Evolutionary conservation across 31 red algal genomes (phyloP), one percentile per base, ranked within the genome.

Genomic region (Asparagopsis taxiformis): DNA sequence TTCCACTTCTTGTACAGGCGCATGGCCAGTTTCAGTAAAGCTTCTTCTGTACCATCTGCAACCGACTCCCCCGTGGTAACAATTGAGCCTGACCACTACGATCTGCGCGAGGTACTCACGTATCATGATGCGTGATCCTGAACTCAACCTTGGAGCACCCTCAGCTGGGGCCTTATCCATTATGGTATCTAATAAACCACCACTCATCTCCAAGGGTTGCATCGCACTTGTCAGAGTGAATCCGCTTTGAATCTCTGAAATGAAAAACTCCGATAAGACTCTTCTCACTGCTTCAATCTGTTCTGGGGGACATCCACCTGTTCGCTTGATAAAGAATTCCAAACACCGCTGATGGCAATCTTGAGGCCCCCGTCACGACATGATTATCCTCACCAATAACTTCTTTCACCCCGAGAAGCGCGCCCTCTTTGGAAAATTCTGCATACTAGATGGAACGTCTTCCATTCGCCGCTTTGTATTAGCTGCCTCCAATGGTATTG

Each of bases 51-150:
- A n/a, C n/a, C n/a, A n/a, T n/a, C n/a, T n/a, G n/a, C n/a, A n/a
- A n/a, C n/a, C n/a, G n/a, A n/a, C n/a, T n/a, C n/a, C n/a, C n/a
- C n/a, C n/a, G n/a, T n/a, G n/a, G n/a, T n/a, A n/a, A n/a, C n/a
- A n/a, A n/a, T n/a, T n/a, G n/a, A n/a, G 74, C 64, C 16, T 23
- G 55, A 3, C 77, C 77, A 5, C 41, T 80, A 33, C 76, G 46
- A 80, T 54, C 22, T 68, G 77, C 5, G 77, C 77, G 35, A 80
- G 39, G 33, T 61, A 80, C 21, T 80, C 77, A 15, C 77, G 57
- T 64, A 80, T 48, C 3, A 80, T 28, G 2, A 70, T 64, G 55
- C 38, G 54, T 17, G 51, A 59, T 39, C 77, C 77, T 25, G 62
- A 70, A 54, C 77, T 70, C 3, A 80, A 36, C 48, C 55, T 59